Percentiles rank a stretch among this genome's conserved stretches.
These are phyloP conservation scores for Rutstroemia sp. DNA, from an alignment of 2,329 filamentous ascomycete genomes.

Conservation along the genomic window DNA sequence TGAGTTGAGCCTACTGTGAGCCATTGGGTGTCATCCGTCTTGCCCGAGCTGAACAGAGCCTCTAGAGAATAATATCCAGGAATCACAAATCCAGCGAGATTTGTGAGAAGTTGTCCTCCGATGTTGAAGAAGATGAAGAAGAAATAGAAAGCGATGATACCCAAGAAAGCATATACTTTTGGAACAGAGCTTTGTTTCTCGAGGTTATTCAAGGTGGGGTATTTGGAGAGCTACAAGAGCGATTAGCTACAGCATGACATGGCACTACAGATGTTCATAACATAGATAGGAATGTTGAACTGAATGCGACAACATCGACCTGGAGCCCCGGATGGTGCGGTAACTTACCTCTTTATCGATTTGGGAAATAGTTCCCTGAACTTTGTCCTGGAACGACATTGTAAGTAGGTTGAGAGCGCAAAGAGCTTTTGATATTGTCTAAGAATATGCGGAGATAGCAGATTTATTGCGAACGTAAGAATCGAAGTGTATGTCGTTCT, in stretches of 20 bases:
- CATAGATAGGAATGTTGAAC: background rate
- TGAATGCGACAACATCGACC: background rate
- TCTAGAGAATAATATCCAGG: conserved; percentile 78
- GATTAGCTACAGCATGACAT: background rate
- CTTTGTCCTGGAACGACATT: conserved; percentile 73
- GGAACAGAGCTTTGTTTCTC: conserved; percentile 78
- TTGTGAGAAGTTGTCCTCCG: conserved; percentile 79
- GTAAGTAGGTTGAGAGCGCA: conserved; percentile 30
- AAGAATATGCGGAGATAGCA: background rate
- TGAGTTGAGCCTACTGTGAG: conserved; percentile 49
- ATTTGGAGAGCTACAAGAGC: conserved; percentile 65
- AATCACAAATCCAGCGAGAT: conserved; percentile 75
- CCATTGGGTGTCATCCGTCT: conserved; percentile 77
- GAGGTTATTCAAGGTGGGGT: conserved; percentile 74
- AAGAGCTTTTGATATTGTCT: background rate
- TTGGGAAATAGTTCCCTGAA: conserved; percentile 67
- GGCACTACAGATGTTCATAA: background rate
- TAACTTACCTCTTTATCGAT: conserved; percentile 74
- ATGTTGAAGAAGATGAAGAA: conserved; percentile 92
- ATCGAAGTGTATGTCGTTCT: conserved; percentile 6
- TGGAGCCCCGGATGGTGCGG: conserved; percentile 8
- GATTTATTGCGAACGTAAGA: background rate
- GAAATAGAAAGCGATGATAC: conserved; percentile 72
- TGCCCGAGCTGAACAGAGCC: conserved; percentile 65
- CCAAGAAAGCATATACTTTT: conserved; percentile 78